phyloP scores from a whole-genome alignment of 108 stramenopile species.

The Aureococcus anophagefferens region DNA sequence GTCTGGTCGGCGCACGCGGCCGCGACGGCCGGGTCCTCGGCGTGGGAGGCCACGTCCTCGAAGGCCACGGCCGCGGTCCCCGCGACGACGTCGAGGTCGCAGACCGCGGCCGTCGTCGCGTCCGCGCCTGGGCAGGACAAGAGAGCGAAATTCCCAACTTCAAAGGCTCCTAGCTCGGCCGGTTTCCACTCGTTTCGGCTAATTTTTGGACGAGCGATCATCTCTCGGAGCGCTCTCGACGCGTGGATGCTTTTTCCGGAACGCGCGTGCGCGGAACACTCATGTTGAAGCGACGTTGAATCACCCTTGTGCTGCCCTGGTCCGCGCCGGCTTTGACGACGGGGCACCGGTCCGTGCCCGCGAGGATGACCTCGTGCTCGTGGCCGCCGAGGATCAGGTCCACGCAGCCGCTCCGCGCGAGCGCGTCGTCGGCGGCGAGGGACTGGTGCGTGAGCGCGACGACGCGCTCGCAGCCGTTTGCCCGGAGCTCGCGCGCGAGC shows the following conservation, averaged over 20 bases:
- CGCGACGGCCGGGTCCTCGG: conserved; percentile 22
- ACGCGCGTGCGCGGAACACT: too few species aligned
- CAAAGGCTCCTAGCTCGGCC: too few species aligned
- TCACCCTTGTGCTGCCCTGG: too few species aligned
- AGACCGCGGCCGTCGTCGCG: conserved; percentile 43
- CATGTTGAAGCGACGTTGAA: too few species aligned
- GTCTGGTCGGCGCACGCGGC: conserved; percentile 48
- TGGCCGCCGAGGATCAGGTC: conserved; percentile 64
- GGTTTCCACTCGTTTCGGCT: too few species aligned
- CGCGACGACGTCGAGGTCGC: conserved; percentile 33
- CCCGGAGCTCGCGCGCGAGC: neutral
- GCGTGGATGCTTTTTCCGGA: too few species aligned
- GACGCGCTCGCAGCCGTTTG: conserved; percentile 20
- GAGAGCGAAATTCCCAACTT: too few species aligned
- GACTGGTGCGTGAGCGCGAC: conserved; percentile 62
- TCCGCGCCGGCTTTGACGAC: conserved; percentile 63
- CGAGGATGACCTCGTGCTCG: conserved; percentile 37
- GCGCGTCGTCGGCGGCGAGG: conserved; percentile 39
- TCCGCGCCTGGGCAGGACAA: too few species aligned
- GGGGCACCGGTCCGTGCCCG: neutral
- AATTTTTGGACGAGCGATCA: too few species aligned
- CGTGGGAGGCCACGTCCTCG: neutral
- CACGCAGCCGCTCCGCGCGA: conserved; percentile 39
- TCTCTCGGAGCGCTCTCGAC: too few species aligned
- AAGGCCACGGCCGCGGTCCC: neutral